Percentiles rank a stretch among this genome's conserved stretches.
These are phyloP conservation scores for Sphaerobolus stellatus DNA, from an alignment of 1,284 basidiomycete genomes.

Conservation along the genomic window DNA sequence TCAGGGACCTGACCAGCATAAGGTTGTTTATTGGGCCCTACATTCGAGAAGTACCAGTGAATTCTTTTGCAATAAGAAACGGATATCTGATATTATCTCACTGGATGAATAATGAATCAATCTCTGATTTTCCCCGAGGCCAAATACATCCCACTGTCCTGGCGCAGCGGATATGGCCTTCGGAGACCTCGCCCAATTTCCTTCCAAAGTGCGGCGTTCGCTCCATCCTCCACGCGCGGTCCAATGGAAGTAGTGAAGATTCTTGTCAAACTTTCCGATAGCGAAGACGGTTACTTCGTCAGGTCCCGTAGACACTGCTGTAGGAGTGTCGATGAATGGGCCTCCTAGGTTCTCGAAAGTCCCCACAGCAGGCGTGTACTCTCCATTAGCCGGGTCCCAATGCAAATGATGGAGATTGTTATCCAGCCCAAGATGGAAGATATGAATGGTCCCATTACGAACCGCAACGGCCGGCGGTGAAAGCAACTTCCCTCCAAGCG, in stretches of 20 bases:
- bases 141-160: not conserved
- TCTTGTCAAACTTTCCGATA: not conserved
- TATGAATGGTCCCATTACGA: not conserved
- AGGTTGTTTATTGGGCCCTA: no score
- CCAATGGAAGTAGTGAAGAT: not conserved
- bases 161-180: not conserved
- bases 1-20: no score
- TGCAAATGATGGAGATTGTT: not conserved
- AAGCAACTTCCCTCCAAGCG: not conserved
- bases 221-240: not conserved
- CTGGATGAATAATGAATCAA: no score
- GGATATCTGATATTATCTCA: no score
- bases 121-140: not conserved
- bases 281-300: not conserved
- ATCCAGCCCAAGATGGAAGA: not conserved
- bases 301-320: not conserved
- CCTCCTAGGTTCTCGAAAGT: not conserved
- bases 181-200: not conserved
- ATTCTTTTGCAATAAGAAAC: no score
- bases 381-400: not conserved
- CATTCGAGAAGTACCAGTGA: no score
- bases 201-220: not conserved
- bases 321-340: not conserved
- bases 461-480: not conserved
- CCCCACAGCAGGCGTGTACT: not conserved